A percentile compares a stretch with the other conserved stretches of the same genome.
These are phyloP conservation scores for Saturnispora serradocipensis DNA, from an alignment of 805 yeast species.

Conservation along the genomic window DNA sequence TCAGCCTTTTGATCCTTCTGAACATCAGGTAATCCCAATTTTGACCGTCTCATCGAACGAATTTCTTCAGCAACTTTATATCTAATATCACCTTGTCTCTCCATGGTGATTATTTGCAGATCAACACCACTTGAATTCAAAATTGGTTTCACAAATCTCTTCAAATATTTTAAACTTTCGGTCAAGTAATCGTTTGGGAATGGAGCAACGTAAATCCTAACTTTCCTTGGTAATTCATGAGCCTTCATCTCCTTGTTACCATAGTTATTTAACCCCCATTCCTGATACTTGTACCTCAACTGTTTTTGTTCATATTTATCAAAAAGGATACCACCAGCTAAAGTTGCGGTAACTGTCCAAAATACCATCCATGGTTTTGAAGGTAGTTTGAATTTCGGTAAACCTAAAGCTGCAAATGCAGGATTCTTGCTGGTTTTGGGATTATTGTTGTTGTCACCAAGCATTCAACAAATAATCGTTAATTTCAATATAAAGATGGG, in stretches of 20 bases:
- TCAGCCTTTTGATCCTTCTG: slow-evolving; percentile 4
- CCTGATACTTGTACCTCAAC: slow-evolving; percentile 50
- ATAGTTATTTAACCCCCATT: slow-evolving; percentile 34
- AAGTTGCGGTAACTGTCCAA: slow-evolving; percentile 56
- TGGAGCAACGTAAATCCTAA: slow-evolving; percentile 85
- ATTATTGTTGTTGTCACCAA: slow-evolving; percentile 3
- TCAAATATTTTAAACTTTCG: slow-evolving; percentile 61
- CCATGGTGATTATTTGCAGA: slow-evolving; percentile 66
- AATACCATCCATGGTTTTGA: slow-evolving; percentile 91
- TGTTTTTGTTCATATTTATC: slow-evolving; percentile 68
- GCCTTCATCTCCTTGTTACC: slow-evolving; percentile 26
- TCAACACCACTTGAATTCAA: slow-evolving; percentile 79
- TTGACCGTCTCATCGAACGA: slow-evolving; percentile 53
- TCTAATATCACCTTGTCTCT: slow-evolving; percentile 85
- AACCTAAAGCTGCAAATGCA: slow-evolving; percentile 77
- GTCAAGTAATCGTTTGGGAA: slow-evolving; percentile 90
- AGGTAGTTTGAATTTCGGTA: slow-evolving; percentile 69
- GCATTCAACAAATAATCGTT: background rate
- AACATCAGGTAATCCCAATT: slow-evolving; percentile 20
- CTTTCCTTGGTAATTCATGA: slow-evolving; percentile 56
- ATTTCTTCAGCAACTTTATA: slow-evolving; percentile 72
- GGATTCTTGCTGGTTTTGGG: slow-evolving; percentile 39
- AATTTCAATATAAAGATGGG: background rate
- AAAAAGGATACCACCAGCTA: slow-evolving; percentile 70
- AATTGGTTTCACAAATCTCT: slow-evolving; percentile 77